Conservation (phyloP, 495 filamentous ascomycete species). For the Lophium mytilinum region DNA sequence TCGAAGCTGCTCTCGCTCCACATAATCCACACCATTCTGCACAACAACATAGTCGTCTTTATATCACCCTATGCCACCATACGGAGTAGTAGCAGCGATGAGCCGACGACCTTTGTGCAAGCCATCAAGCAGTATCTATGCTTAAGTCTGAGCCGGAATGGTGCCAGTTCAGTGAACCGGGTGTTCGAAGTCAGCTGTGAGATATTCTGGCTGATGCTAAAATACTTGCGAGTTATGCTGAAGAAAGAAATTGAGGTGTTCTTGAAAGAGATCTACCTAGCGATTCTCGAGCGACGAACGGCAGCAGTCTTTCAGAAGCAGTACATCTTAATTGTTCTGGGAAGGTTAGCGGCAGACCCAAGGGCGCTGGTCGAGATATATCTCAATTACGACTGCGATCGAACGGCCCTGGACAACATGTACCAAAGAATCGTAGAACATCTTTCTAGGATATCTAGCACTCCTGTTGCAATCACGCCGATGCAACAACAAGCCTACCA, state of each 20-base stretch:
- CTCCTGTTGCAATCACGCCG: constrained; percentile 62
- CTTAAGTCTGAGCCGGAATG: constrained; percentile 87
- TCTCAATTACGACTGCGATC: constrained; percentile 96
- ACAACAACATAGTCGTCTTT: constrained; percentile 82
- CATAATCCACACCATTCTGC: constrained; percentile 85
- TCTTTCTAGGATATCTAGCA: constrained; percentile 70
- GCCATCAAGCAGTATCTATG: constrained; percentile 95
- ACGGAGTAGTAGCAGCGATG: constrained; percentile 71
- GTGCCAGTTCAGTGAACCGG: constrained; percentile 77
- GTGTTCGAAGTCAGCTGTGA: constrained; percentile 96
- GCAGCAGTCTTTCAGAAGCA: constrained; percentile 86
- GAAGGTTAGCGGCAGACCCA: constrained; percentile 75
- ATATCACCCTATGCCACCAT: constrained; percentile 85
- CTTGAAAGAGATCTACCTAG: constrained; percentile 93
- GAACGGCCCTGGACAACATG: constrained; percentile 88
- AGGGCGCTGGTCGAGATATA: constrained; percentile 90
- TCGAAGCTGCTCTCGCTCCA: constrained; percentile 94
- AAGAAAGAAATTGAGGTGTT: constrained; percentile 99
- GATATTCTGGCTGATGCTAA: constrained; percentile 95
- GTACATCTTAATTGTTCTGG: constrained; percentile 79
- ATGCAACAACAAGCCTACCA: constrained; percentile 77
- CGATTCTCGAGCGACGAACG: constrained; percentile 79
- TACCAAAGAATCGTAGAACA: constrained; percentile 93
- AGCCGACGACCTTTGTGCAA: constrained; percentile 85
- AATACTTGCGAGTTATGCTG: constrained; percentile 84